A percentile compares a stretch with the other conserved stretches of the same genome.
These are phyloP conservation scores for Botrytis pseudocinerea DNA, from an alignment of 2,329 filamentous ascomycete species.

Conservation along the genomic window DNA sequence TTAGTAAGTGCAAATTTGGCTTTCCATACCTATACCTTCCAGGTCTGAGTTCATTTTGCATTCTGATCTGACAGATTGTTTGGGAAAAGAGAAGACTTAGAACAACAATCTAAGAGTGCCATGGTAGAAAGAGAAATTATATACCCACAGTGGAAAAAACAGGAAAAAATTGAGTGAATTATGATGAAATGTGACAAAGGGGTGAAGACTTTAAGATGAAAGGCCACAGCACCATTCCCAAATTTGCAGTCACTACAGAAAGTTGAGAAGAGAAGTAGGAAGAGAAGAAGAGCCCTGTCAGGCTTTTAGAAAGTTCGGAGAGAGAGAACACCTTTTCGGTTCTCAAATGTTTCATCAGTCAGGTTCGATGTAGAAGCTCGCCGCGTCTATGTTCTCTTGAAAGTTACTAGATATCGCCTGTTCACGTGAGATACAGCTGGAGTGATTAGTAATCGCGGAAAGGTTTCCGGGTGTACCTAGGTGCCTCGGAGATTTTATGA, in stretches of 20 bases:
- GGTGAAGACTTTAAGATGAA: neutral
- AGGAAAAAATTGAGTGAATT: neutral
- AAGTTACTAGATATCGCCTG: neutral
- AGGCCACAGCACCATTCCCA: neutral
- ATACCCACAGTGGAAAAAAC: neutral
- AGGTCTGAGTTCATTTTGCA: neutral
- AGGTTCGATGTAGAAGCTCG: neutral
- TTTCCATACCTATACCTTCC: neutral
- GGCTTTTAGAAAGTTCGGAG: rapidly evolving
- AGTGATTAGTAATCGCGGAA: neutral
- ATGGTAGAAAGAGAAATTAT: neutral
- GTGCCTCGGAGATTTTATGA: neutral
- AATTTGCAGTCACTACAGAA: neutral
- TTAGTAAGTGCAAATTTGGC: neutral
- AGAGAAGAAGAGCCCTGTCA: neutral
- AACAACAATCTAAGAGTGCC: rapidly evolving
- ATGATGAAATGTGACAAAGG: neutral
- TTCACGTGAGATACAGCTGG: neutral
- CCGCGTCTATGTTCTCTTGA: neutral
- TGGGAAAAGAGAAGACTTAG: neutral
- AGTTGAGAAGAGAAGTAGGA: neutral
- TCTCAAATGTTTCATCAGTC: neutral
- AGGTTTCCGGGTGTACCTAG: neutral
- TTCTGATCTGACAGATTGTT: neutral
- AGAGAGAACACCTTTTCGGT: neutral